Evolutionary conservation across 2,329 filamentous ascomycete species (phyloP).

Genomic region (Colletotrichum camelliae): DNA sequence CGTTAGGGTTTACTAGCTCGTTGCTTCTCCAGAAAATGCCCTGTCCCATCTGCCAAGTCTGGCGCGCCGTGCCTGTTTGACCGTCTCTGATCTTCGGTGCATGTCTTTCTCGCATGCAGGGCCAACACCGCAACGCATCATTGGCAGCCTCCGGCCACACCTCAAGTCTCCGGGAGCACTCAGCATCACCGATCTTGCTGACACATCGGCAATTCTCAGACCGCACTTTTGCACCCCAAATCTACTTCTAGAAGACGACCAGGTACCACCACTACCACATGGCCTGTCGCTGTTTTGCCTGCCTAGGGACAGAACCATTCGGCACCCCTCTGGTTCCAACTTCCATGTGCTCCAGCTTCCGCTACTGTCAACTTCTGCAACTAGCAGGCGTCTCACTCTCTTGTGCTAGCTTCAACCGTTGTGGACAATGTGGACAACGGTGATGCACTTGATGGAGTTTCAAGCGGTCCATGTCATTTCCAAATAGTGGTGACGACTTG

Average conservation of each 20-base stretch:
- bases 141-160: not conserved
- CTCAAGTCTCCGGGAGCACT: not conserved
- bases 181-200: not conserved
- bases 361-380: not conserved
- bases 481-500: not conserved
- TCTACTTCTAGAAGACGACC: not conserved
- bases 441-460: not conserved
- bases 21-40: not conserved
- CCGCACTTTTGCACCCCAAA: not conserved
- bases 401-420: not conserved
- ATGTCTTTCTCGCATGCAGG: not conserved
- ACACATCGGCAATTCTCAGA: not conserved
- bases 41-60: not conserved
- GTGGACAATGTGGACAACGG: not conserved
- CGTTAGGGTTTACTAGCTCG: constrained; percentile 10
- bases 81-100: not conserved
- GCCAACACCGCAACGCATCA: not conserved
- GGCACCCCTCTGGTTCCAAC: not conserved
- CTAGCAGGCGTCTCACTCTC: not conserved
- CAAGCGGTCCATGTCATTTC: not conserved
- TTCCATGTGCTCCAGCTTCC: not conserved
- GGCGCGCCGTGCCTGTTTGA: not conserved
- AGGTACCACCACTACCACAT: not conserved
- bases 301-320: not conserved
- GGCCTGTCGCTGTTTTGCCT: not conserved